phyloP scores from a whole-genome alignment of 306 rosid genomes.

The Casuarina cunninghamiana region DNA sequence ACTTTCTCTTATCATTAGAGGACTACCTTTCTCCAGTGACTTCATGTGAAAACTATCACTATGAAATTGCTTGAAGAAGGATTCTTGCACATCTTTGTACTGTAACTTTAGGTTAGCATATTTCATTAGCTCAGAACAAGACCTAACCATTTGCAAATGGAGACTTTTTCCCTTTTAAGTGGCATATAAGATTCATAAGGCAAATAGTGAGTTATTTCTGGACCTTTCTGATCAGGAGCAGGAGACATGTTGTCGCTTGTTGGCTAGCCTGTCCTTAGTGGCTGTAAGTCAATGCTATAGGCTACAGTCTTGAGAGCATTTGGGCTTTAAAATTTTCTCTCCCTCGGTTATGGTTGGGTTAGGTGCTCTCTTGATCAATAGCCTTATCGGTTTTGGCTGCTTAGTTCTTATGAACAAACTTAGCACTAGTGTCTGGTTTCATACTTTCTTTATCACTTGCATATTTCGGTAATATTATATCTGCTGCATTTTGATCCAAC shows the following conservation, averaged over 20 bases:
- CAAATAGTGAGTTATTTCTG: neutral
- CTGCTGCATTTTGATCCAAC: neutral
- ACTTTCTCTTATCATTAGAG: neutral
- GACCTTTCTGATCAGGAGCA: neutral
- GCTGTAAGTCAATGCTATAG: neutral
- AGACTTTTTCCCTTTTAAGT: neutral
- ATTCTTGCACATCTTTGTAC: neutral
- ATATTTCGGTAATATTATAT: neutral
- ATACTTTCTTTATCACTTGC: neutral
- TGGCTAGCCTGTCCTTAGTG: neutral
- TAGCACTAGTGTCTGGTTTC: neutral
- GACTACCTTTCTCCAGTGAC: neutral
- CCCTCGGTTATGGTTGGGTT: neutral
- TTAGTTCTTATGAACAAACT: neutral
- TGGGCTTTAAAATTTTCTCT: neutral
- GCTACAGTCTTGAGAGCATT: neutral
- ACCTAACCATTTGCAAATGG: neutral
- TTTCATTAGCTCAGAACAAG: neutral
- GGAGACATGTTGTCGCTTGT: neutral
- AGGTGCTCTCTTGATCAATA: neutral
- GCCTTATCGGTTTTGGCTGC: neutral
- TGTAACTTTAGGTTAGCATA: neutral
- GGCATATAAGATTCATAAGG: neutral
- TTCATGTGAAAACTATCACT: neutral
- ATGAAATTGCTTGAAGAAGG: slow-evolving; percentile 1